Percentiles rank a stretch among this genome's conserved stretches.
Evolutionary conservation across 129 eudicot genomes (phyloP).

Genomic region (Flaveria robusta): DNA sequence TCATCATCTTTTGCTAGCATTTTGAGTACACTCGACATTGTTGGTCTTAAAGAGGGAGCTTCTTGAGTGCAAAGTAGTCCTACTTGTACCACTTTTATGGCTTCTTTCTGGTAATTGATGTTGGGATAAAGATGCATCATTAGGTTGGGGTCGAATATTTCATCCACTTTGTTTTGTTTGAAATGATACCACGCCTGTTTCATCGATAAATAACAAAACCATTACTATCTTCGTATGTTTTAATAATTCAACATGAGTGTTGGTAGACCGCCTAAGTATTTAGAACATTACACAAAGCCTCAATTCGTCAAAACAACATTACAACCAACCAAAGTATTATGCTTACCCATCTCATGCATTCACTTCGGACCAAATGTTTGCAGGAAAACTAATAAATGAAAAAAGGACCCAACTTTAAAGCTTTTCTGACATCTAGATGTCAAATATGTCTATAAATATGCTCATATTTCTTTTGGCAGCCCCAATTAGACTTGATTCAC

Average conservation of each 20-base stretch:
- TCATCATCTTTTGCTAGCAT: conserved; percentile 65
- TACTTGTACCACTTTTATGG: conserved; percentile 59
- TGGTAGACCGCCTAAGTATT: too few relatives aligned
- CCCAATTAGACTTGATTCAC: neutral
- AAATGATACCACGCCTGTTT: conserved; percentile 79
- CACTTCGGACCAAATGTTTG: neutral
- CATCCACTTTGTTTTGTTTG: conserved; percentile 51
- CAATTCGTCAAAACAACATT: neutral
- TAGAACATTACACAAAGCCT: too few relatives aligned
- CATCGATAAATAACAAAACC: neutral
- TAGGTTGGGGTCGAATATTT: conserved; percentile 73
- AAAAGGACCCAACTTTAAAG: neutral
- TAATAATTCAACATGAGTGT: neutral
- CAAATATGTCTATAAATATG: too few relatives aligned
- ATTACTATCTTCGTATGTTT: neutral
- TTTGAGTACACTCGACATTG: conserved; percentile 56
- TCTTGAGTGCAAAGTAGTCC: conserved; percentile 85
- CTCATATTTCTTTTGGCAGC: too few relatives aligned
- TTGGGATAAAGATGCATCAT: conserved; percentile 46
- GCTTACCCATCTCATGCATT: neutral
- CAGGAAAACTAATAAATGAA: too few relatives aligned
- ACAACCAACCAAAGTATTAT: neutral
- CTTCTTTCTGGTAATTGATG: conserved; percentile 37
- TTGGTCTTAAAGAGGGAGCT: conserved; percentile 62
- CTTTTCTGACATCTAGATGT: neutral